Evolutionary conservation across 2,329 filamentous ascomycete genomes (phyloP), one percentile per base, ranked within the genome.

Genomic region (Hypoxylon sp.): DNA sequence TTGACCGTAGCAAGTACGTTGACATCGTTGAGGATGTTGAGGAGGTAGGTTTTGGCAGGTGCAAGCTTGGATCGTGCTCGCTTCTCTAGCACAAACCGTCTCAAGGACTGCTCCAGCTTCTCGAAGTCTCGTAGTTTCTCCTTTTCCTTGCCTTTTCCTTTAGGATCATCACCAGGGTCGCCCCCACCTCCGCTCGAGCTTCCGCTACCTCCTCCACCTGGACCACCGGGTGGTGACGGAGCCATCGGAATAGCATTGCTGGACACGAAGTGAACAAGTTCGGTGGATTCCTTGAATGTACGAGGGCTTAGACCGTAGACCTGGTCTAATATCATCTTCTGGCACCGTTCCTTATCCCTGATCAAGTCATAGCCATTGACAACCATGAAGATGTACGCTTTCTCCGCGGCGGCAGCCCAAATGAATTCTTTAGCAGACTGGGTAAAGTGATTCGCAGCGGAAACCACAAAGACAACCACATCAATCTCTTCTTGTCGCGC

Each of bases 341-440:
- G 88, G 78, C 95, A 98, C 63, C 95, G 87, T 64, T 93, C 86
- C 82, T 97, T 96, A 79, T 98, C 94, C 69, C 91, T 87, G 73
- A 99, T 98, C 66, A 91, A 91, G 79, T 99, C 96, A 74, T 94
- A 99, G 16, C 95, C 94, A 77, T 99, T 99, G 71, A 99, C 96
- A 12, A 99, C 96, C 79, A 99, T 97, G 78, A 99, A 99, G 68
- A 99, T 94, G 76, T 99, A 99, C 0, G 96, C 95, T 80, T 99
- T 99, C 76, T 99, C 96, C 41, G 95, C 89, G 0, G 96, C 96
- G 1, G 96, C 96, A 53, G 95, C 95, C 84, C 92, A 92, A 67
- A 99, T 97, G 75, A 99, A 99, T 74, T 99, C 96, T 79, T 92
- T 96, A n/a, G 96, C 94, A 0, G 96, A 97, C 58, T 97, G 89